Conservation (phyloP, 169 alveolate genomes). For the Sarcocystis neurona region DNA sequence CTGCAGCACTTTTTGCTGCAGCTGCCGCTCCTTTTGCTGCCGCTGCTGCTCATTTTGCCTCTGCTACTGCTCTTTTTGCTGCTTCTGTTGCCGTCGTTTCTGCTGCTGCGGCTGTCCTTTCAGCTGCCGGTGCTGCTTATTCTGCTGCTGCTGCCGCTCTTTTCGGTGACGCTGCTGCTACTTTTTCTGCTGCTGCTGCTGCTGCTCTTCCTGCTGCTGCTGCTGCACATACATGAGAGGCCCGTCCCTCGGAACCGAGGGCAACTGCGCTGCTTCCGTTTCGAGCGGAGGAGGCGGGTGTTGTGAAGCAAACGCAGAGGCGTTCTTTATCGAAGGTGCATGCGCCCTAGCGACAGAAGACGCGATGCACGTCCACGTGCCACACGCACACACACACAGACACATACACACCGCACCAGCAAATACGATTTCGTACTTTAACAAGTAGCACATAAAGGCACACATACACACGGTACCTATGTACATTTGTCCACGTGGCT, state of each 20-base stretch:
- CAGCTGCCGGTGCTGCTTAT: not conserved
- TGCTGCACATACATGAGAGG: not conserved
- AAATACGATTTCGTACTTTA: too few relatives aligned
- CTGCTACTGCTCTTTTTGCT: not conserved
- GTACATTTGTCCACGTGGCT: too few relatives aligned
- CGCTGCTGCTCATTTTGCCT: not conserved
- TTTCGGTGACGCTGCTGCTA: not conserved
- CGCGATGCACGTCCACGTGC: too few relatives aligned
- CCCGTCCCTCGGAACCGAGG: not conserved
- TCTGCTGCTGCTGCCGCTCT: not conserved
- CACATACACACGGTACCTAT: too few relatives aligned
- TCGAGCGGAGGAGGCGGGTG: not conserved
- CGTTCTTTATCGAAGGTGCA: not conserved
- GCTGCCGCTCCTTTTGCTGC: too few relatives aligned
- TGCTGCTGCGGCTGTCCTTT: not conserved
- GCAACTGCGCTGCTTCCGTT: not conserved
- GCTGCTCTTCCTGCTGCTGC: not conserved
- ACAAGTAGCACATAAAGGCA: too few relatives aligned
- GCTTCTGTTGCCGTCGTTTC: not conserved
- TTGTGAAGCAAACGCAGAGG: not conserved
- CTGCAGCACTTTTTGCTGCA: too few relatives aligned
- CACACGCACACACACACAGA: too few relatives aligned
- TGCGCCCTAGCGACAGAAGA: too few relatives aligned
- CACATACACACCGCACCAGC: too few relatives aligned
- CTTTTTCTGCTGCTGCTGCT: not conserved